Evolutionary conservation across 345 rosid genomes (phyloP).

Genomic region (Salix purpurea): DNA sequence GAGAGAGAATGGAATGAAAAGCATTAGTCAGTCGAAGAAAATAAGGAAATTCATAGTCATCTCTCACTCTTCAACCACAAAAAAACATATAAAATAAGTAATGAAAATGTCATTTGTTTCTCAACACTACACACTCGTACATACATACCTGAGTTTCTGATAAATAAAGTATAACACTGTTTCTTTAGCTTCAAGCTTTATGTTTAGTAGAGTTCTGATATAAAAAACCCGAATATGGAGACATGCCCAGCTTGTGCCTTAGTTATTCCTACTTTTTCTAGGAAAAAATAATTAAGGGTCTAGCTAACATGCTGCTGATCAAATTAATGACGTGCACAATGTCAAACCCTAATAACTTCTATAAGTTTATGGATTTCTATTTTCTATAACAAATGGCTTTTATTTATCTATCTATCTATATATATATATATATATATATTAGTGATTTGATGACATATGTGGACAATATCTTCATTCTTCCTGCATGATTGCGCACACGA

Average conservation of each 20-base stretch:
- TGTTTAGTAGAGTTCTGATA: background rate
- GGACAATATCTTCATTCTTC: background rate
- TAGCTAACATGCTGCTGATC: background rate
- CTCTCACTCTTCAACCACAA: background rate
- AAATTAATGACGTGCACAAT: background rate
- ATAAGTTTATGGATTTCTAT: background rate
- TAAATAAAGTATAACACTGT: too few relatives aligned
- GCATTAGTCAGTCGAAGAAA: conserved; percentile 29
- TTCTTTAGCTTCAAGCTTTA: background rate
- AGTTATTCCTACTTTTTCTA: background rate
- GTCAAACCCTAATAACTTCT: conserved; percentile 32
- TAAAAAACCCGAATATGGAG: background rate
- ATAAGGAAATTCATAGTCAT: conserved; percentile 28
- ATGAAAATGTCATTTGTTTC: background rate
- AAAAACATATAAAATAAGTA: background rate
- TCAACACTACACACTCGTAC: too few relatives aligned
- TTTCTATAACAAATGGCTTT: too few relatives aligned
- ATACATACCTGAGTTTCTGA: background rate
- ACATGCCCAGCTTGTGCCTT: background rate
- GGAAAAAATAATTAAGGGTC: background rate
- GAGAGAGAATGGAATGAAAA: conserved; percentile 10
- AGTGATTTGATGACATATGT: background rate
- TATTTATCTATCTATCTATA: too few relatives aligned
- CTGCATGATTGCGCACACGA: background rate
- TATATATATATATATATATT: too few relatives aligned